A percentile compares a stretch with the other conserved stretches of the same genome.
Evolutionary conservation across 306 rosid genomes (phyloP).

Genomic region (Gillenia trifoliata): DNA sequence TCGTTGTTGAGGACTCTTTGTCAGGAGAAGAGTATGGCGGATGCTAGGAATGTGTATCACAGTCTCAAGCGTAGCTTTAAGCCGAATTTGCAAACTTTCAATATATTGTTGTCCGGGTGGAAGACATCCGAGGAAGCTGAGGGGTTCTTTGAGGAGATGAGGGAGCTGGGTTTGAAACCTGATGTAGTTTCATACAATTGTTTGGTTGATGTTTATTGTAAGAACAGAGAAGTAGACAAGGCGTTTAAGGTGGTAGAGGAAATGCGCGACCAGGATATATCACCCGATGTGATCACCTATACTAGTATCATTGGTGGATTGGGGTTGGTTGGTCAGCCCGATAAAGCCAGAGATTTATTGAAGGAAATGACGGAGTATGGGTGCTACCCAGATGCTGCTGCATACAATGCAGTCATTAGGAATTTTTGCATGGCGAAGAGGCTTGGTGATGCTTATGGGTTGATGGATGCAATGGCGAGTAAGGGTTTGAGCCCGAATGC

Average conservation of each 20-base stretch:
- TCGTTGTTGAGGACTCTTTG: constrained; percentile 78
- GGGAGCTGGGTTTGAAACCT: constrained; percentile 61
- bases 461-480: constrained; percentile 68
- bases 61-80: constrained; percentile 58
- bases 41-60: constrained; percentile 89
- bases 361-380: constrained; percentile 92
- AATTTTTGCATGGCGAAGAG: constrained; percentile 88
- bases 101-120: constrained; percentile 84
- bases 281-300: constrained; percentile 72
- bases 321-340: constrained; percentile 83
- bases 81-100: constrained; percentile 74
- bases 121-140: constrained; percentile 79
- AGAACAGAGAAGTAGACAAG: constrained; percentile 63
- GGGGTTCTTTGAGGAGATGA: constrained; percentile 77
- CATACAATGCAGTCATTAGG: constrained; percentile 75
- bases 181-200: constrained; percentile 80
- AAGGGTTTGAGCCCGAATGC: constrained; percentile 73
- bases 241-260: constrained; percentile 62
- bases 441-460: constrained; percentile 60
- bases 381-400: constrained; percentile 73
- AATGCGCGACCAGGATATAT: constrained; percentile 49
- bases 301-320: constrained; percentile 76
- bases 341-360: constrained; percentile 68
- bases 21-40: constrained; percentile 90
- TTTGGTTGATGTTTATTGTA: constrained; percentile 77